These are phyloP conservation scores for Ceratocystiopsis brevicomis DNA, from an alignment of 2,329 filamentous ascomycete species.

Conservation along the genomic window DNA sequence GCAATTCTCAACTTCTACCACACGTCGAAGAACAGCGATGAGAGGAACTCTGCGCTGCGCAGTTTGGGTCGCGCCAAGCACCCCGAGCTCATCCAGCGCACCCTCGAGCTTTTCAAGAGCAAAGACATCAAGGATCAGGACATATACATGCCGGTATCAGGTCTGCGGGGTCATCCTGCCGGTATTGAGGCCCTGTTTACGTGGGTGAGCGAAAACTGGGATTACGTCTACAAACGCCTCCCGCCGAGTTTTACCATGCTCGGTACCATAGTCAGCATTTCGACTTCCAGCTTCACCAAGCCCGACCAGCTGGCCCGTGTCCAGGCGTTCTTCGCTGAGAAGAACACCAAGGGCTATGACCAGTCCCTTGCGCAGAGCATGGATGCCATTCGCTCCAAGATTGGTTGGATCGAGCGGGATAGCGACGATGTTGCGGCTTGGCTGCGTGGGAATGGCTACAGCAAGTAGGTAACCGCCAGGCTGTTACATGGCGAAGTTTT, in stretches of 20 bases:
- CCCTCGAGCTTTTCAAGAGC: constrained; percentile 54
- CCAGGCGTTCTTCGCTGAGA: constrained; percentile 60
- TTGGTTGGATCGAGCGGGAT: constrained; percentile 63
- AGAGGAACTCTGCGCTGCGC: constrained; percentile 81
- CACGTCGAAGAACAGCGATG: constrained; percentile 57
- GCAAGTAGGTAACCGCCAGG: too few species aligned
- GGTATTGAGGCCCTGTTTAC: constrained; percentile 65
- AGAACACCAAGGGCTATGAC: constrained; percentile 73
- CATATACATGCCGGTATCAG: constrained; percentile 71
- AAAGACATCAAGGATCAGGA: constrained; percentile 86
- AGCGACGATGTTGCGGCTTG: constrained; percentile 42
- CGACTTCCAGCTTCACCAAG: constrained; percentile 62
- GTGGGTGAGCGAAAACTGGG: constrained; percentile 82
- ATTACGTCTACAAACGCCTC: constrained; percentile 58
- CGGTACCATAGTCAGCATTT: constrained; percentile 64
- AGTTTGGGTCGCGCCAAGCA: constrained; percentile 61
- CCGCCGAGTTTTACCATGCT: constrained; percentile 79
- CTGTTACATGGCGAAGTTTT: too few species aligned
- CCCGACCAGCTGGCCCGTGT: constrained; percentile 58
- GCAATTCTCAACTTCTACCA: constrained; percentile 57
- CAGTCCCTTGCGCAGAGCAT: constrained; percentile 76
- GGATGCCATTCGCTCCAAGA: constrained; percentile 70
- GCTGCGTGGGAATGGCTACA: constrained; percentile 18
- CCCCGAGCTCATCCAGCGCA: constrained; percentile 63
- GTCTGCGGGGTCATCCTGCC: constrained; percentile 55